phyloP scores from a whole-genome alignment of 2,329 filamentous ascomycete genomes.

The Calonectria naviculata region DNA sequence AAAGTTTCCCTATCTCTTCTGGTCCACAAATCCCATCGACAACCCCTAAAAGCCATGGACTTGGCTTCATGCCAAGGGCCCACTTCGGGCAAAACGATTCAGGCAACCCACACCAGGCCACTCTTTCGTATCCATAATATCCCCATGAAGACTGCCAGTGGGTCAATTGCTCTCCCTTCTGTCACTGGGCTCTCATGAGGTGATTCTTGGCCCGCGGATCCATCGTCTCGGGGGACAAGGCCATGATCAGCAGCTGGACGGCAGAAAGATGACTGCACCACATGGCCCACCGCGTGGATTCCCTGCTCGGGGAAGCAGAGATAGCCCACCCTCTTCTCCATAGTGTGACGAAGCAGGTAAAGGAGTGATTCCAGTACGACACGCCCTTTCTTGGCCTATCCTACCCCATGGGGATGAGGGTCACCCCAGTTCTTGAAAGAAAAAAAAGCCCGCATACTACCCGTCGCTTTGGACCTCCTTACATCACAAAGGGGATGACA shows the following conservation, averaged over 20 bases:
- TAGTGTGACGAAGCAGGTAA: not conserved
- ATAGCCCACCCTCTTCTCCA: not conserved
- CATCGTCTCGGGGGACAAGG: not conserved
- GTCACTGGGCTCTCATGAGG: not conserved
- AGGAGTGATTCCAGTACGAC: not conserved
- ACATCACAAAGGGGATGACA: not conserved
- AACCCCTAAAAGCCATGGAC: not conserved
- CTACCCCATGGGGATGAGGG: slow-evolving; percentile 2
- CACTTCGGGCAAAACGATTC: not conserved
- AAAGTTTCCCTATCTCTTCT: not conserved
- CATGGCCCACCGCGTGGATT: not conserved
- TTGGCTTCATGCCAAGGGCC: slow-evolving; percentile 1
- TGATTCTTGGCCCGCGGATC: not conserved
- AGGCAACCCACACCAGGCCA: not conserved
- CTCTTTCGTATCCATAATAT: not conserved
- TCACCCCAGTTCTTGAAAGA: not conserved
- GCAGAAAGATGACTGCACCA: not conserved
- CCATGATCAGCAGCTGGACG: not conserved
- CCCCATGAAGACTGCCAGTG: not conserved
- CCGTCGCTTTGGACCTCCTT: not conserved
- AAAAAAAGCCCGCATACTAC: slow-evolving; percentile 2
- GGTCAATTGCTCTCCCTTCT: not conserved
- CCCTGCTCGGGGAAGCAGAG: not conserved
- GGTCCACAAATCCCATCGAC: not conserved
- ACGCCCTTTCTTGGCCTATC: slow-evolving; percentile 1